Evolutionary conservation across 345 rosid genomes (phyloP).

Genomic region (Noccaea caerulescens): DNA sequence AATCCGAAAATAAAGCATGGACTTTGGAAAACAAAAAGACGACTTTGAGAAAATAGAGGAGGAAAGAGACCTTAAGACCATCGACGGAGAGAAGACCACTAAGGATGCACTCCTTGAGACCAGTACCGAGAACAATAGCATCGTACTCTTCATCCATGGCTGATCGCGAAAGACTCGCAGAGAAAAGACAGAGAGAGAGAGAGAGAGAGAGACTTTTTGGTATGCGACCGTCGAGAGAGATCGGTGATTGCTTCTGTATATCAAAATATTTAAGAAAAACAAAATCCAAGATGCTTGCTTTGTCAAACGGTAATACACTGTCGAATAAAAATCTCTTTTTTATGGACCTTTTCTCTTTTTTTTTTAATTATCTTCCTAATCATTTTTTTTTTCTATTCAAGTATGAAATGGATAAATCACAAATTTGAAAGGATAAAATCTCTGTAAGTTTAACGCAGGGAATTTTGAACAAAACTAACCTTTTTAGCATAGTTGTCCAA

Average conservation of each 20-base stretch:
- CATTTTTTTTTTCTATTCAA: not conserved
- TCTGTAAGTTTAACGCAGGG: no score
- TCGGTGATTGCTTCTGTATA: slow-evolving; percentile 28
- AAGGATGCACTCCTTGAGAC: slow-evolving; percentile 99
- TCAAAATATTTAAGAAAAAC: not conserved
- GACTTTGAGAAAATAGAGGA: not conserved
- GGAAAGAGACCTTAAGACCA: slow-evolving; percentile 74
- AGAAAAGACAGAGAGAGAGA: slow-evolving; percentile 4
- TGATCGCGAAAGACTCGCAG: slow-evolving; percentile 20
- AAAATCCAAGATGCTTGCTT: slow-evolving; percentile 40
- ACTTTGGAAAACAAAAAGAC: not conserved
- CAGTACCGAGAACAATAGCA: slow-evolving; percentile 90
- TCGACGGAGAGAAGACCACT: slow-evolving; percentile 99
- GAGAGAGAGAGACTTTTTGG: slow-evolving; percentile 14
- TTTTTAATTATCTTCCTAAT: not conserved
- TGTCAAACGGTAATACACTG: slow-evolving; percentile 12
- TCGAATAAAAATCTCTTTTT: not conserved
- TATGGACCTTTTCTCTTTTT: not conserved
- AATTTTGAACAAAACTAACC: no score
- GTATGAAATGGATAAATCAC: not conserved
- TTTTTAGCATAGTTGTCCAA: not conserved
- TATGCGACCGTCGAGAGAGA: slow-evolving; percentile 21
- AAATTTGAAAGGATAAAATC: no score
- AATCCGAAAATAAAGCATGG: not conserved
- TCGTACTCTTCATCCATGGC: slow-evolving; percentile 95